These are phyloP conservation scores for Thalassia testudinum DNA, from an alignment of 116 monocot species.

Conservation along the genomic window DNA sequence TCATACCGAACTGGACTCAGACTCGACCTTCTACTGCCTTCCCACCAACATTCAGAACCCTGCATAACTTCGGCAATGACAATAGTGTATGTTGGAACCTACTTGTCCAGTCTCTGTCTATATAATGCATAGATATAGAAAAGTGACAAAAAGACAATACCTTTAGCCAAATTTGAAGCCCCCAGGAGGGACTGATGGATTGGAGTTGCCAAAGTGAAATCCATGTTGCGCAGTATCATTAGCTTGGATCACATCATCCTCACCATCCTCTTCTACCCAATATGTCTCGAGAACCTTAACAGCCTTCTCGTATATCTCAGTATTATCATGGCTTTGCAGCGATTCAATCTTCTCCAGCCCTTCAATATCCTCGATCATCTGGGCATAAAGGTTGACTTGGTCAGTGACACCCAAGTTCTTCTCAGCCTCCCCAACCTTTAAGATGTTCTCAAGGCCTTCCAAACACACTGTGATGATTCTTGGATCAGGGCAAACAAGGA, in stretches of 20 bases:
- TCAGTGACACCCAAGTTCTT: conserved; percentile 27
- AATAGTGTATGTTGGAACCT: too few relatives aligned
- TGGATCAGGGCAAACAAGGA: conserved; percentile 38
- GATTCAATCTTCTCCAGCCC: conserved; percentile 64
- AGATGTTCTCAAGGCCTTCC: conserved; percentile 56
- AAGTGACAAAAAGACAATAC: too few relatives aligned
- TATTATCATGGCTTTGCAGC: conserved; percentile 59
- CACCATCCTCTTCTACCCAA: conserved; percentile 55
- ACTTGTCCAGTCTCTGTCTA: too few relatives aligned
- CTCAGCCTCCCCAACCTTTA: conserved; percentile 44
- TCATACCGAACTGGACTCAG: too few relatives aligned
- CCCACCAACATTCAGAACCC: too few relatives aligned
- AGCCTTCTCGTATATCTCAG: conserved; percentile 58
- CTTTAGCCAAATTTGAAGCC: conserved; percentile 32
- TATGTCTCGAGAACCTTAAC: conserved; percentile 49
- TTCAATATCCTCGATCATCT: conserved; percentile 52
- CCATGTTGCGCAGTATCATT: conserved; percentile 11
- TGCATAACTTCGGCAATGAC: too few relatives aligned
- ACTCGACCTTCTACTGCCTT: too few relatives aligned
- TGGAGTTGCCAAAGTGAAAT: conserved; percentile 18
- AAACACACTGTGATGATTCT: conserved; percentile 45
- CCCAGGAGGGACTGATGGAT: conserved; percentile 19
- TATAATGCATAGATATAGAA: too few relatives aligned
- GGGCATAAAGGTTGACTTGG: conserved; percentile 32
- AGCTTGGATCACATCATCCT: conserved; percentile 21